Percentiles rank a stretch among this genome's conserved stretches.
Conservation (phyloP, 805 yeast species). For the Saccharomycopsis sp. region DNA sequence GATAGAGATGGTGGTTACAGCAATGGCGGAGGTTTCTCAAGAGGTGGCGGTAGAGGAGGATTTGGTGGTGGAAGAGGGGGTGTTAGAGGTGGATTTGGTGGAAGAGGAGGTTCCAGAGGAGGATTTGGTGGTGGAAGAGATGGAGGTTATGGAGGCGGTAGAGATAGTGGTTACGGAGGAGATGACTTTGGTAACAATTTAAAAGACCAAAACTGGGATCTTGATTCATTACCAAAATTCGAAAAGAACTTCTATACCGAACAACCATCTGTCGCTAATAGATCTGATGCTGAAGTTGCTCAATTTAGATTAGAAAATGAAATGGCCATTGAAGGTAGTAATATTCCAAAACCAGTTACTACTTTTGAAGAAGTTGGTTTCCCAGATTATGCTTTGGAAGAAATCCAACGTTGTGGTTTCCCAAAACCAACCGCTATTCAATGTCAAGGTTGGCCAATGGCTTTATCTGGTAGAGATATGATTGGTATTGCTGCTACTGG, state of each 20-base stretch:
- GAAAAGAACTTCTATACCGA: slow-evolving; percentile 93
- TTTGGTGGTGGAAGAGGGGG: slow-evolving; percentile 20
- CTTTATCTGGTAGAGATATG: slow-evolving; percentile 96
- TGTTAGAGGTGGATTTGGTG: slow-evolving; percentile 19
- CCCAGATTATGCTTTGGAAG: slow-evolving; percentile 85
- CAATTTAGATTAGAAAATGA: slow-evolving; percentile 74
- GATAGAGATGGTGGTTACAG: slow-evolving; percentile 23
- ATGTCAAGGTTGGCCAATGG: slow-evolving; percentile 99
- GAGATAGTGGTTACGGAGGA: slow-evolving; percentile 31
- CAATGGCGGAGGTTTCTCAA: not conserved
- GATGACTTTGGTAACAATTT: slow-evolving; percentile 41
- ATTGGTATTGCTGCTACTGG: slow-evolving; percentile 99
- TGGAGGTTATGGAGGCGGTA: slow-evolving; percentile 30
- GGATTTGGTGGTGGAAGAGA: slow-evolving; percentile 29
- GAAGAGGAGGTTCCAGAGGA: slow-evolving; percentile 25
- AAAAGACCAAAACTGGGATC: slow-evolving; percentile 72
- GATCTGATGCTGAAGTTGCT: slow-evolving; percentile 63
- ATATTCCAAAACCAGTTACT: slow-evolving; percentile 91
- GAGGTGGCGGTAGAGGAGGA: slow-evolving; percentile 1
- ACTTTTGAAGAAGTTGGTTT: slow-evolving; percentile 95
- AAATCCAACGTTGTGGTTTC: slow-evolving; percentile 88
- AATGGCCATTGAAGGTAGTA: slow-evolving; percentile 75
- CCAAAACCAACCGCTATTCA: slow-evolving; percentile 93
- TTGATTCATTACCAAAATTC: slow-evolving; percentile 68
- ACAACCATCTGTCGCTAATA: slow-evolving; percentile 63